Conservation (phyloP, 1,284 basidiomycete genomes). For the Meira miltonrushii region DNA sequence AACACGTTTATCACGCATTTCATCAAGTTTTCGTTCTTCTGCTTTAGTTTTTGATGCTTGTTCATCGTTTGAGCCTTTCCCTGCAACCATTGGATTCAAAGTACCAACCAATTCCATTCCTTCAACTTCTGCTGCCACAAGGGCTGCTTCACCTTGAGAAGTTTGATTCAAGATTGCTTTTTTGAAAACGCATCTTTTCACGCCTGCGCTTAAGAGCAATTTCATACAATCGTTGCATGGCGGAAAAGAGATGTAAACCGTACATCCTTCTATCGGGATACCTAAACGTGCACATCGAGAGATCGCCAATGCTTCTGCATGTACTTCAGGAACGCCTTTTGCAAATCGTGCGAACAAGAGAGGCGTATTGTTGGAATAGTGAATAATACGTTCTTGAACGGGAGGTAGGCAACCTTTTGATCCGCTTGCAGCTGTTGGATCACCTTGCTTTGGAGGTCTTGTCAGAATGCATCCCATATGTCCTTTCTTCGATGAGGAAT, state of each 20-base stretch:
- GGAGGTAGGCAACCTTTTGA: neutral
- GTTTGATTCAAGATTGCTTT: neutral
- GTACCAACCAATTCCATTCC: slow-evolving; percentile 12
- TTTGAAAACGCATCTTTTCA: slow-evolving; percentile 25
- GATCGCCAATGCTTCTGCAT: slow-evolving; percentile 35
- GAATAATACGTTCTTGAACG: slow-evolving; percentile 11
- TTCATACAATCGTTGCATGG: slow-evolving; percentile 31
- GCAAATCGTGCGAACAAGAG: slow-evolving; percentile 8
- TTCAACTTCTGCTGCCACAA: slow-evolving; percentile 13
- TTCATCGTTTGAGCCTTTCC: neutral
- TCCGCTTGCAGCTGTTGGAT: neutral
- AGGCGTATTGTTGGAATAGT: slow-evolving; percentile 31
- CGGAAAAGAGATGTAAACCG: slow-evolving; percentile 38
- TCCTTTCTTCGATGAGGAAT: slow-evolving; percentile 14
- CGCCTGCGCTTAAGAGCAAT: slow-evolving; percentile 21
- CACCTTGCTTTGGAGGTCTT: slow-evolving; percentile 3
- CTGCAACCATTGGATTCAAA: neutral
- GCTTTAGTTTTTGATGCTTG: slow-evolving; percentile 2
- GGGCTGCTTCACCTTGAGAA: neutral
- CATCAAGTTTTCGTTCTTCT: slow-evolving; percentile 5
- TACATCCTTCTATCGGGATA: slow-evolving; percentile 16
- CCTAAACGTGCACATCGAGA: slow-evolving; percentile 24
- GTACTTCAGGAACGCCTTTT: slow-evolving; percentile 20
- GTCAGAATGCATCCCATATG: slow-evolving; percentile 20
- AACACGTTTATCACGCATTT: slow-evolving; percentile 5